Evolutionary conservation across 345 rosid species (phyloP).

Genomic region (Salix caprea): DNA sequence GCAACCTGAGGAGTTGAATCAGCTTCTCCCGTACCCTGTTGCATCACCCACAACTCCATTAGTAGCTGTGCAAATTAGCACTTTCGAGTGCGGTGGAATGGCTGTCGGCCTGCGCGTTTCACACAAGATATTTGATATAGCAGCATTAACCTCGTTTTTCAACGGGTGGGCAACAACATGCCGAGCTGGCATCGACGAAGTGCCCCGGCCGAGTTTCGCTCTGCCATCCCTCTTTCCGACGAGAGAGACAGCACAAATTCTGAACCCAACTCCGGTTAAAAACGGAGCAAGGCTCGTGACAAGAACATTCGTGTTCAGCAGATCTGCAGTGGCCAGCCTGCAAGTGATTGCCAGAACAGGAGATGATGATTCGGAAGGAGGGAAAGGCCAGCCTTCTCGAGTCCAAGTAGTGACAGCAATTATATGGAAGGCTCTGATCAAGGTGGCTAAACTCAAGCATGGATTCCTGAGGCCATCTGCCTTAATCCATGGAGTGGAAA

Average conservation of each 20-base stretch:
- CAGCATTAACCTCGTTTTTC: neutral
- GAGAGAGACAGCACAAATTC: neutral
- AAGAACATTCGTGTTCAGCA: slow-evolving; percentile 28
- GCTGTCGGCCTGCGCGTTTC: neutral
- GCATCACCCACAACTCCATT: slow-evolving; percentile 18
- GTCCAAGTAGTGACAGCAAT: slow-evolving; percentile 39
- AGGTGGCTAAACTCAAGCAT: neutral
- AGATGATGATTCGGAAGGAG: neutral
- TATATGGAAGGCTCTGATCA: slow-evolving; percentile 27
- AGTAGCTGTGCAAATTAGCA: neutral
- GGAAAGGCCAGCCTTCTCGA: slow-evolving; percentile 24
- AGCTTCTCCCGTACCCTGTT: neutral
- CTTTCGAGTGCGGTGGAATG: neutral
- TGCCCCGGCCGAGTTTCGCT: neutral
- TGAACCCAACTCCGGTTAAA: neutral
- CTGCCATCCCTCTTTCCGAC: slow-evolving; percentile 2
- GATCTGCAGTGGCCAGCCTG: neutral
- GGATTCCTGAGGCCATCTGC: slow-evolving; percentile 15
- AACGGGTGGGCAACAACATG: slow-evolving; percentile 8
- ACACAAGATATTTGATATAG: slow-evolving; percentile 15
- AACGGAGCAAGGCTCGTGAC: slow-evolving; percentile 17
- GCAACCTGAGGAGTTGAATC: neutral
- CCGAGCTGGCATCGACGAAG: neutral
- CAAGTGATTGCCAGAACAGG: neutral
- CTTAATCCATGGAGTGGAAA: neutral